Base-by-base conservation (phyloP, 1,284 basidiomycete species). In the Athelia sp. region DNA sequence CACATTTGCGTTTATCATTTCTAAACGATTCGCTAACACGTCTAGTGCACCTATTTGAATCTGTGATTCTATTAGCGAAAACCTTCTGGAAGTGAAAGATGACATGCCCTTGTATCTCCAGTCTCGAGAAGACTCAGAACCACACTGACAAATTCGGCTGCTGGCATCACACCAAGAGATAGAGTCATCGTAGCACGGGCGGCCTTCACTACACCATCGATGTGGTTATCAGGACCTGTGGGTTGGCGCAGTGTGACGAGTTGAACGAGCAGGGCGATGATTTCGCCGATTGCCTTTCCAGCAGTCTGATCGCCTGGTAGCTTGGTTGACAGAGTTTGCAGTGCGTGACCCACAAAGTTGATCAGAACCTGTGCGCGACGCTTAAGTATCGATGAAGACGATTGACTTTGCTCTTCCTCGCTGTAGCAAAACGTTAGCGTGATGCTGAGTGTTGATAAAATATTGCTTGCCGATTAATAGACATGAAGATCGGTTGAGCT, bases 361-460 rank as follows among this genome's bases (percentile, higher is more conserved):
- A 90, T 62, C 1, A 93, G 72, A 2, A 86, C 75, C 47, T 82
- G 77, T 29, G 87, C 78, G 56, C 89, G 82, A 43, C 81, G 74
- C 50, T 74, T 81, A 35, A 78, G 61, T 3, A 72, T 60, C 2
- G 71, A 64, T 17, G 74, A 63, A 0, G 69, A 55, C 10, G 81
- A 70, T 31, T 63, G 66, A 13, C 72, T 63, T 38, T 76, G 74
- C 23, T 83, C 82, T 9, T 79, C 78, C 51, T 81, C 76, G 13
- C 82, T 86, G 53, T 3, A 36, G n/a, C n/a, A n/a, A n/a, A n/a
- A n/a, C n/a, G n/a, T n/a, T n/a, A n/a, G n/a, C n/a, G n/a, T n/a
- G n/a, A n/a, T n/a, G n/a, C 34, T 26, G 18, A 23, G 36, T n/a
- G 22, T 35, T 43, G n/a, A 45, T 19, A 24, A 52, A 47, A 31